phyloP scores from a whole-genome alignment of 2,329 filamentous ascomycete genomes.

The Xylariaceae sp. region DNA sequence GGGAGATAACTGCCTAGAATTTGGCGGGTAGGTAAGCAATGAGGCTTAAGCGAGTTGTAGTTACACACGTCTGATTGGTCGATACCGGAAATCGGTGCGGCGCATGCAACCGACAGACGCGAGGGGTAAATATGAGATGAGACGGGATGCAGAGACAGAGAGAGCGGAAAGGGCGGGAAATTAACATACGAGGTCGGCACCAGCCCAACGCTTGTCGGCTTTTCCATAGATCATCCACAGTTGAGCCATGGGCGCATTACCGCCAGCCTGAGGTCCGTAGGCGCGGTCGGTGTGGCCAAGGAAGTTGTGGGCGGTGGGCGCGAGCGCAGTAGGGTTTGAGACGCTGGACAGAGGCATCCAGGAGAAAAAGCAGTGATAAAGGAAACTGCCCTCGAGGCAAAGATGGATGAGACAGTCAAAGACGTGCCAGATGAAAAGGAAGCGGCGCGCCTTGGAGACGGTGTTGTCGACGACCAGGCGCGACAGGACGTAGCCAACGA shows the following conservation, averaged over 20 bases:
- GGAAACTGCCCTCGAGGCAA: constrained; percentile 83
- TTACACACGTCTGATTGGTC: neutral
- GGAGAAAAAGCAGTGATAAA: constrained; percentile 89
- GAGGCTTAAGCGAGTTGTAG: neutral
- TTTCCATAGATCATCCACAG: constrained; percentile 68
- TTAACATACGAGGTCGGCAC: constrained; percentile 52
- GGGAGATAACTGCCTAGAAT: constrained; percentile 52
- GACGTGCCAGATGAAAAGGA: constrained; percentile 91
- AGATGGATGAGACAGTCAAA: constrained; percentile 92
- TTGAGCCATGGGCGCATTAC: constrained; percentile 51
- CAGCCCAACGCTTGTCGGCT: constrained; percentile 61
- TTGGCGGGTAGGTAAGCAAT: neutral
- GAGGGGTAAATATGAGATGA: too few species aligned
- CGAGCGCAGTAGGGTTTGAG: constrained; percentile 35
- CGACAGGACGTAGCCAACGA: constrained; percentile 48
- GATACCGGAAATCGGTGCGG: too few species aligned
- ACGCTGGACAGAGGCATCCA: constrained; percentile 37
- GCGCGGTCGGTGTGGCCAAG: constrained; percentile 46
- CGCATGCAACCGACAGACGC: too few species aligned
- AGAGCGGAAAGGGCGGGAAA: constrained; percentile 1
- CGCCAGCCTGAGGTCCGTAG: constrained; percentile 56
- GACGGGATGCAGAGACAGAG: too few species aligned
- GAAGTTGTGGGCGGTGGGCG: constrained; percentile 50
- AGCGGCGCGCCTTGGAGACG: constrained; percentile 52
- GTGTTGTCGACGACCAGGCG: constrained; percentile 42